Evolutionary conservation across 371 early-diverging fungal species (phyloP).

Genomic region (Rhizopus arrhizus): DNA sequence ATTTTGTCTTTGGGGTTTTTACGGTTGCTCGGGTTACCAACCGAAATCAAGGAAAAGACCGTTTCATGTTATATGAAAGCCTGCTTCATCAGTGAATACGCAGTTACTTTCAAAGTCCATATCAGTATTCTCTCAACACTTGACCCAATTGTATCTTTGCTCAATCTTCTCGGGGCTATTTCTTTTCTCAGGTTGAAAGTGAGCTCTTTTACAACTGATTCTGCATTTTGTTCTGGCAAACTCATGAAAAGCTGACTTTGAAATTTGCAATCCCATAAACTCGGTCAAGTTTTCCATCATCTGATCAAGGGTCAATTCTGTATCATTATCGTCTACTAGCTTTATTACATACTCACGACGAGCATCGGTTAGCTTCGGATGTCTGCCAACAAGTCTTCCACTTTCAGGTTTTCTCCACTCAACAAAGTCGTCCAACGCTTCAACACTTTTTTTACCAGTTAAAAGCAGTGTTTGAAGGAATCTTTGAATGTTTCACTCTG

Average conservation of each 20-base stretch:
- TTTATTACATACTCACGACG: conserved; percentile 5
- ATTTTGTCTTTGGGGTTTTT: conserved; percentile 1
- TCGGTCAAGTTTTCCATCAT: conserved; percentile 35
- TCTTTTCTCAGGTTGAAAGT: conserved; percentile 22
- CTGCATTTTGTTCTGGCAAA: conserved; percentile 23
- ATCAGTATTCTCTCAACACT: neutral
- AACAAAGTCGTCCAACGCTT: neutral
- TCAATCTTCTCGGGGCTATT: conserved; percentile 17
- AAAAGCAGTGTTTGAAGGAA: conserved; percentile 2
- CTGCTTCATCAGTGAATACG: conserved; percentile 16
- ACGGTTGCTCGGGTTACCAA: neutral
- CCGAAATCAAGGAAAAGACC: neutral
- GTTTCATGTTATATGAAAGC: conserved; percentile 2
- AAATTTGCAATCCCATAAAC: conserved; percentile 12
- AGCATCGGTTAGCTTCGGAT: conserved; percentile 1
- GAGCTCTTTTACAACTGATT: conserved; percentile 17
- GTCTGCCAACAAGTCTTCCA: conserved; percentile 8
- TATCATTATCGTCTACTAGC: conserved; percentile 16
- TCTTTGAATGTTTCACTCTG: neutral
- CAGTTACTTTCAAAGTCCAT: conserved; percentile 12
- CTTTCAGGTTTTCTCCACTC: conserved; percentile 6
- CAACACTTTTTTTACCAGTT: conserved; percentile 7
- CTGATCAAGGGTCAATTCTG: conserved; percentile 16
- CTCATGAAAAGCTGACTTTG: conserved; percentile 14
- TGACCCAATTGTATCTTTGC: conserved; percentile 23